Base-by-base conservation (phyloP, 1,284 basidiomycete species). In the Heterobasidion occidentale region DNA sequence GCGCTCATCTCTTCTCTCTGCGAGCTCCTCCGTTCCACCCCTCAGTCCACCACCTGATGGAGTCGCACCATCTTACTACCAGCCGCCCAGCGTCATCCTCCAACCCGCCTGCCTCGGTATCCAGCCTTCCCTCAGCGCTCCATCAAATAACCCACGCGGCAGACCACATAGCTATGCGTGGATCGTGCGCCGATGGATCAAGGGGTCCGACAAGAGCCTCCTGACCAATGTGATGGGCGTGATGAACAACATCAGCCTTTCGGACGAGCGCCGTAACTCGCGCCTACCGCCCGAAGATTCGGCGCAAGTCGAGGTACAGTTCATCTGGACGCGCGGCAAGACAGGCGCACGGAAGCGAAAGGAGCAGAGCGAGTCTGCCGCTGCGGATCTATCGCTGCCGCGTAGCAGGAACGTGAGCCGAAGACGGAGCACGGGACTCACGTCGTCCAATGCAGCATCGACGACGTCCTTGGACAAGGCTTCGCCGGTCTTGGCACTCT, bases 151-250 rank as follows among this genome's bases (percentile, higher is more conserved):
- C 14, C 74, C 75, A 34, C 67, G 62, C 5, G 74, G 74, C 2
- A 74, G 84, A 14, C 73, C 86, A 62, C 69, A 73, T 70, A 80
- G 83, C 63, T 94, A 95, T 64, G 81, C 90, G 3, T 96, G 92
- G 91, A 78, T 89, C 5, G 83, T 94, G 17, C 76, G 84, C 55
- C 78, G 76, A 59, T 96, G 93, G 92, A 73, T 88, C 51, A 93
- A 90, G 67, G 81, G 78, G 20, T 61, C 68, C 11, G 60, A 66
- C 9, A 76, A 68, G 20, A 61, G 63, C 38, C 55, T 70, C 42
- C 58, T 81, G 12, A 71, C 72, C 51, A 75, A 73, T 8, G 64
- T 78, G 59, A 67, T 74, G 53, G 75, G 74, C 36, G 73, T 71
- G 52, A 63, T 69, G 52, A 60, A 64, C 34, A 61, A 65, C n/a